Base-by-base conservation (phyloP, 2,329 filamentous ascomycete genomes). In the Oidium heveae region DNA sequence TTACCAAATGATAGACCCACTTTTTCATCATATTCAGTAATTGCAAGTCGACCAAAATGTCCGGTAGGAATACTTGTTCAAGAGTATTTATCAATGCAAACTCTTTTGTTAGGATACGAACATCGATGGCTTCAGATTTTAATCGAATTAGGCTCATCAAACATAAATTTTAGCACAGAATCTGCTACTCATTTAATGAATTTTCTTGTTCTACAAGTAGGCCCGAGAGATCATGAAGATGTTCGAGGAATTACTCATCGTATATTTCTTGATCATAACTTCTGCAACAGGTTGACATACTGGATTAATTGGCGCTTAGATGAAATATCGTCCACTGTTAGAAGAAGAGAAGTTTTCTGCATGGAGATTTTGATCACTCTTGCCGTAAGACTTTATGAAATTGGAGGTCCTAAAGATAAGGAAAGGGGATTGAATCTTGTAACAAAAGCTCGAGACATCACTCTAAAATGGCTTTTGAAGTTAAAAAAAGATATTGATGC, bases 341-440 rank as follows among this genome's bases (percentile, higher is more conserved):
- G 76, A 44, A 80, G 77, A 75, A 69, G 76, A 0, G 79, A 83
- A 58, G 66, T 66, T 0, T 64, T 74, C 51, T 69, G 70, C 12
- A 80, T 83, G 76, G 71, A 75, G 3, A 68, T 74, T 0, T 56
- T 81, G 4, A 68, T 80, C 10, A 73, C 69, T 0, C 59, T 82
- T 0, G 59, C 68, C 0, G 61, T 77, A 1, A 71, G 74, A 2
- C 61, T 63, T 0, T 70, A 60, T 52, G 59, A 51, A 28, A 59
- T 64, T 33, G 61, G 56, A 46, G 58, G 4, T 41, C 53, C 1
- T 55, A 56, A 9, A 55, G 39, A 43, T 3, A 53, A 20, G 4
- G 49, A 57, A 2, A 37, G 18, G 8, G 55, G 58, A 10, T 16
- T 41, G 1, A 12, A 52, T 0, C 56, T 76, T 0, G 61, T 82